Percentiles rank a stretch among this genome's conserved stretches.
Conservation (phyloP, 768 basidiomycete species). For the Mycena maculata region DNA sequence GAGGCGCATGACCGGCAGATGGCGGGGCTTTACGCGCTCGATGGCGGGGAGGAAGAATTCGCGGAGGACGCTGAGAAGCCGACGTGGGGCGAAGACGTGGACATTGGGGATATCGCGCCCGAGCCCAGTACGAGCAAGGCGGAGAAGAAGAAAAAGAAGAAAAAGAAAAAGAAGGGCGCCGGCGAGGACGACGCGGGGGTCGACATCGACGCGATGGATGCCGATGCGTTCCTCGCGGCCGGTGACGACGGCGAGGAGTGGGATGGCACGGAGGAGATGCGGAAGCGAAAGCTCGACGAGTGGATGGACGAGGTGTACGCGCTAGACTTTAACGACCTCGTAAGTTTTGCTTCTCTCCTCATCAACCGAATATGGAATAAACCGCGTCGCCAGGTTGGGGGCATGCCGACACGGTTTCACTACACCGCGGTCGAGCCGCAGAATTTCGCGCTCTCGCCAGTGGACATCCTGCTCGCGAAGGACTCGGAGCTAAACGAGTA, state of each 20-base stretch:
- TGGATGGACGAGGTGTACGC: slow-evolving; percentile 93
- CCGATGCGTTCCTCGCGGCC: slow-evolving; percentile 49
- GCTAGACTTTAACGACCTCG: slow-evolving; percentile 96
- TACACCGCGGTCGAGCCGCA: slow-evolving; percentile 79
- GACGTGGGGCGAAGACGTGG: slow-evolving; percentile 91
- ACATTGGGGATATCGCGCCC: slow-evolving; percentile 74
- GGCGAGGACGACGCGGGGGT: slow-evolving; percentile 64
- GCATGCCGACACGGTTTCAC: slow-evolving; percentile 92
- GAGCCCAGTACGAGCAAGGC: slow-evolving; percentile 48
- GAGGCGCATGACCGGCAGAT: slow-evolving; percentile 87
- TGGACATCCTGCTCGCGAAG: slow-evolving; percentile 90
- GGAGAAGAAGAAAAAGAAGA: slow-evolving; percentile 70
- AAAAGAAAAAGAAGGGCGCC: slow-evolving; percentile 51
- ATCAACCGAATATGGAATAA: slow-evolving; percentile 14
- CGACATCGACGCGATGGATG: slow-evolving; percentile 67
- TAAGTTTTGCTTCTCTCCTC: slow-evolving; percentile 48
- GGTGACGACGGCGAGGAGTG: slow-evolving; percentile 74
- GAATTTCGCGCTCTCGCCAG: slow-evolving; percentile 77
- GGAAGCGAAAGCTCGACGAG: slow-evolving; percentile 83
- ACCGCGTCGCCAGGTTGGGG: slow-evolving; percentile 73
- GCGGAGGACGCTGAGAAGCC: slow-evolving; percentile 74
- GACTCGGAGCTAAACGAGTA: slow-evolving; percentile 95
- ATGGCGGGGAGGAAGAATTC: slow-evolving; percentile 42
- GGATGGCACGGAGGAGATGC: slow-evolving; percentile 92
- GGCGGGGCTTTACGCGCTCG: slow-evolving; percentile 74